Base-by-base conservation (phyloP, 2,329 filamentous ascomycete species). In the Aspergillus calidoustus region DNA sequence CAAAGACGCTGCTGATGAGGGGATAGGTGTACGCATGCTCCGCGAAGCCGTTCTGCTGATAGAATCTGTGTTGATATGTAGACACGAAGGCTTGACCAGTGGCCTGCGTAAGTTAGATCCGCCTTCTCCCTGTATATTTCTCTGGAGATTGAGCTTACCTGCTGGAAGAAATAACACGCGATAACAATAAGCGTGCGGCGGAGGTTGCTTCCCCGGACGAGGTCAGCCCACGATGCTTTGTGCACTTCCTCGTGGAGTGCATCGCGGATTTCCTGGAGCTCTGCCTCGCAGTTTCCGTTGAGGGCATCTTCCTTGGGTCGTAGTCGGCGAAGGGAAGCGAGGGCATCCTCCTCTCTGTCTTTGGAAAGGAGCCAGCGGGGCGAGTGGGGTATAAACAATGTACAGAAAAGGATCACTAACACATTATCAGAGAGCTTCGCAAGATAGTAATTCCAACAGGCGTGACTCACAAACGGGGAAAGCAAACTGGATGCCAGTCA, bases 281-380 rank as follows among this genome's bases (percentile, higher is more conserved):
- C 51, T 25, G 13, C 23, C 13, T 54, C 51, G 22, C 51, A 54
- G 0, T 15, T 8, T 2, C 38, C 38, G 19, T 54, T 30, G 11
- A 13, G 5, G 3, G 22, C n/a, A n/a, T 54, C 15, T 19, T 54
- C 51, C 4, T 30, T 8, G 0, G 51, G 51, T 2, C 51, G n/a
- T 22, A 54, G 38, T 6, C 17, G 19, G 4, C 51, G 51, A 19
- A 55, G 53, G 7, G 53, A 44, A 11, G 38, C 41, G 5, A 46
- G 19, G 13, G 53, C 53, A 3, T 47, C 53, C 25, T 31, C 8
- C 5, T 31, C 41, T 3, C 53, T 41, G 17, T 47, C 41, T 17
- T 55, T 55, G 8, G 53, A 55, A 23, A 55, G 38, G n/a, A 55
- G 53, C 53, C 53, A 55, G 41, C 41, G 53, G 2, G 53, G 53